Base-by-base conservation (phyloP, 306 rosid species). In the Sicyos baderoa region DNA sequence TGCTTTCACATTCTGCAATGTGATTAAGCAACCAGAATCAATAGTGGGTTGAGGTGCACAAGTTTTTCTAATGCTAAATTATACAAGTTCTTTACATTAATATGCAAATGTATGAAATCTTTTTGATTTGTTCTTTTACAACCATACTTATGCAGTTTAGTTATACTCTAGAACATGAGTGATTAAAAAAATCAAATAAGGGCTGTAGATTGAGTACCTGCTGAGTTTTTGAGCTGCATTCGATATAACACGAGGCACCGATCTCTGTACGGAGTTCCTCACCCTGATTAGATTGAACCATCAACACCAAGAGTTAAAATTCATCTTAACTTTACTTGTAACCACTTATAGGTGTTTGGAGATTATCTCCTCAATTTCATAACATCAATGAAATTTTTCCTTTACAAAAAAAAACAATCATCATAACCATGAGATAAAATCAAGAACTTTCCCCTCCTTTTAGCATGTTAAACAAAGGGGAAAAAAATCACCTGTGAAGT, bases 171-270 rank as follows among this genome's bases (percentile, higher is more conserved):
- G n/a, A n/a, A 29, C 18, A 13, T 0, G 16, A 4, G n/a, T 0
- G n/a, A 2, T 16, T 29, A 9, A 49, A 9, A 9, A 47, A 13
- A 61, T 59, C 35, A 29, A 29, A 29, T 1, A 29, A 29, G 4
- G 35, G 18, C 21, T 47, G 49, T 37, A 0, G n/a, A 7, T 13
- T 1, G 51, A 17, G 37, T 74, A 80, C 97, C 92, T 92, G 96
- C 89, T 92, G 97, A 72, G 96, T 89, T 82, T 92, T 92, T 70
- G 97, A 92, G 82, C 96, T 92, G 85, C 97, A 89, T 76, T 92
- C 97, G 44, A 89, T 79, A 27, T 92, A 92, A 77, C 77, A 87
- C 17, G 83, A 62, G 48, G 92, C 95, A 51, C 95, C 97, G 37
- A 89, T 87, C 78, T 89, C 91, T 72, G 86, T 92, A 25, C 92